Base-by-base conservation (phyloP, 768 basidiomycete species). In the Pleurotus pulmonarius region DNA sequence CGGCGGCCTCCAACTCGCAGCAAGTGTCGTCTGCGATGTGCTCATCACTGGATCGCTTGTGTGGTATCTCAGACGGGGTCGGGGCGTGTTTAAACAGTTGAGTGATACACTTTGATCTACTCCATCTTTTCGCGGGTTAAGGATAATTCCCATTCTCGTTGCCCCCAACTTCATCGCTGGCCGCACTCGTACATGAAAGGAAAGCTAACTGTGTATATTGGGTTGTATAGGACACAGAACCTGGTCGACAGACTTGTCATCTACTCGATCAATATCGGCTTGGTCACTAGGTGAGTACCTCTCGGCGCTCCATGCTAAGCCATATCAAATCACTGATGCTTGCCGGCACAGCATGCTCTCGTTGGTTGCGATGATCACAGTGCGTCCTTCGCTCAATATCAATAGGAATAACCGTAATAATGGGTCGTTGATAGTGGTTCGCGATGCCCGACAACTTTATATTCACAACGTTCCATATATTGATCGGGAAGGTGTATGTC, bases 191-290 rank as follows among this genome's bases (percentile, higher is more conserved):
- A 29, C 7, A 29, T 9, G 7, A 29, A 29, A 6, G 4, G 26
- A 43, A 43, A n/a, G 41, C n/a, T 43, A 15, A 26, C 26, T n/a
- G 7, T 11, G 48, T 16, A n/a, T 7, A 9, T 34, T 2, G 3
- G 6, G 29, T 34, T 8, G 9, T 34, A 24, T 15, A 49, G 48
- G 15, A 49, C 48, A 4, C 48, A 26, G 48, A 49, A 37, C 48
- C 25, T 49, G 13, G 26, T 49, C 22, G 48, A 49, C n/a, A 25
- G 20, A 9, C 48, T 49, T 9, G 18, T 49, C 11, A 16, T 49
- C 15, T 49, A 49, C 12, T 49, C 48, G 26, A 49, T 49, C 22
- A 49, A 49, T 29, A 49, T 49, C 48, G 48, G 48, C 4, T 12
- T 49, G 48, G 48, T 49, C 25, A 49, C 48, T 4, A 49, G 48